These are phyloP conservation scores for Akebia trifoliata DNA, from an alignment of 164 flowering plant genomes.

Conservation along the genomic window DNA sequence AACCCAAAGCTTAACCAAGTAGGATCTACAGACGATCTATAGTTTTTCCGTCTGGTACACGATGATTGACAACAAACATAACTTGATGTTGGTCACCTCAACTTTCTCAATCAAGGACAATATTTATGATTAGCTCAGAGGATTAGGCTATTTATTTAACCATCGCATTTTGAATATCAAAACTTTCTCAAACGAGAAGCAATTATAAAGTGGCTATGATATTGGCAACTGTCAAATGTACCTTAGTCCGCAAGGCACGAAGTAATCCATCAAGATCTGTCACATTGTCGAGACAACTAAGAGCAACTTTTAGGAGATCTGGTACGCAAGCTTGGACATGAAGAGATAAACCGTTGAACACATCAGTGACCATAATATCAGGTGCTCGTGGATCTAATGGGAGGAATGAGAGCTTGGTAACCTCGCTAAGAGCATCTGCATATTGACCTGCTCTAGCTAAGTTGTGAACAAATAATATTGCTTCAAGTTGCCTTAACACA, in stretches of 20 bases:
- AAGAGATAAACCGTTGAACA: conserved; percentile 57
- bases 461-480: conserved; percentile 60
- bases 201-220: background rate
- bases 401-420: conserved; percentile 73
- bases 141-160: background rate
- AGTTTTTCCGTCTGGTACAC: too few species aligned
- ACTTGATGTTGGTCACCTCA: background rate
- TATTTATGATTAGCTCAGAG: too few species aligned
- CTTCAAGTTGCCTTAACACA: conserved; percentile 85
- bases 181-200: background rate
- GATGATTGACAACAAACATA: too few species aligned
- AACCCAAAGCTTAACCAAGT: too few species aligned
- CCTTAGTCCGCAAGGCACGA: conserved; percentile 87
- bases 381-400: conserved; percentile 79
- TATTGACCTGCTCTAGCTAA: conserved; percentile 56
- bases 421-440: conserved; percentile 82
- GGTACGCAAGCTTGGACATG: conserved; percentile 94
- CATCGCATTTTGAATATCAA: background rate
- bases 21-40: too few species aligned
- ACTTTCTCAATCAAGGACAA: background rate
- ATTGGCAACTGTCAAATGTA: conserved; percentile 18
- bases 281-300: conserved; percentile 74
- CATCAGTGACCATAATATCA: conserved; percentile 38
- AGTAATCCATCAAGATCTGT: conserved; percentile 83
- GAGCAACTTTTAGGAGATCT: conserved; percentile 82